phyloP scores from a whole-genome alignment of 768 basidiomycete genomes.

The Tremella fuciformis region DNA sequence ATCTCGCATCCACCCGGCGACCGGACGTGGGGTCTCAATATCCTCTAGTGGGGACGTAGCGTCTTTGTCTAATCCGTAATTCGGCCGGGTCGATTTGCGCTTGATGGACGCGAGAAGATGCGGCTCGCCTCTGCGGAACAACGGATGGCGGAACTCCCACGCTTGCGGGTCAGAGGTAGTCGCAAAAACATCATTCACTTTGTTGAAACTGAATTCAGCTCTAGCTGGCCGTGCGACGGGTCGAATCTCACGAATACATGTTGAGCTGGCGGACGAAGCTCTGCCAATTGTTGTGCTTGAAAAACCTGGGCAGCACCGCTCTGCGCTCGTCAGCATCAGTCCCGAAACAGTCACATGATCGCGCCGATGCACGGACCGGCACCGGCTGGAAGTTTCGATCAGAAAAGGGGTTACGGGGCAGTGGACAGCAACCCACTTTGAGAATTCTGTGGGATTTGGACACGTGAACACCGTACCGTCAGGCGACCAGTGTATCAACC shows the following conservation, averaged over 20 bases:
- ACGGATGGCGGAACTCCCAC: constrained; percentile 52
- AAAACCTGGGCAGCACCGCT: constrained; percentile 76
- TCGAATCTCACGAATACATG: constrained; percentile 71
- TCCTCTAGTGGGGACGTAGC: constrained; percentile 27
- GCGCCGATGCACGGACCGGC: background rate
- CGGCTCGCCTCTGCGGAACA: constrained; percentile 50
- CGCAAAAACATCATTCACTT: constrained; percentile 48
- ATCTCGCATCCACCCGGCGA: constrained; percentile 41
- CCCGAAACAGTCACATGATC: background rate
- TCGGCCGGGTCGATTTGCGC: constrained; percentile 40
- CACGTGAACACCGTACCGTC: constrained; percentile 49
- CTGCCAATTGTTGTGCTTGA: constrained; percentile 95
- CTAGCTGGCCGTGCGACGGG: background rate
- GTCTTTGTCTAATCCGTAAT: constrained; percentile 9
- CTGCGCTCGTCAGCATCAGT: constrained; percentile 14
- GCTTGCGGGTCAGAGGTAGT: constrained; percentile 41
- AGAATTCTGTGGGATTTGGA: constrained; percentile 49
- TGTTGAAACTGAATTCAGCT: constrained; percentile 21
- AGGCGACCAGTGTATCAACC: constrained; percentile 46
- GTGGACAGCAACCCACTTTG: constrained; percentile 37
- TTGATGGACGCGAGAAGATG: constrained; percentile 48
- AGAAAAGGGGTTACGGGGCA: too few relatives aligned
- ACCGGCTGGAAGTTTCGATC: background rate
- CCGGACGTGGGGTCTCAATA: constrained; percentile 16
- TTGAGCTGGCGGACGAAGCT: constrained; percentile 90